phyloP scores from a whole-genome alignment of 176 grass and related monocot species.

The Microstegium vimineum region DNA sequence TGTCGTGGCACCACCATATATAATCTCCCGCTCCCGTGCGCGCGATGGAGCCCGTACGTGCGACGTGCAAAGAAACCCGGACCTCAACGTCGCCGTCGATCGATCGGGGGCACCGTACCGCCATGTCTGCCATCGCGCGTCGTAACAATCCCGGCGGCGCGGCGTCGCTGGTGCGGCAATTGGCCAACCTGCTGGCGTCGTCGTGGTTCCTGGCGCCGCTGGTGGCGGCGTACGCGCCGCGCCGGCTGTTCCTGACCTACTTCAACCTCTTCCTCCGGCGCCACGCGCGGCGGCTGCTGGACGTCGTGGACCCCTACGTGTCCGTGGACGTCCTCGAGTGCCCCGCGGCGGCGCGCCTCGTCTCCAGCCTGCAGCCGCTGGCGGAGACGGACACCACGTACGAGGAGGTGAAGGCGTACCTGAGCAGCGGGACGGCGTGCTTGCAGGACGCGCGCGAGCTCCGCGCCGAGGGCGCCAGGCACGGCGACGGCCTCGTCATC shows the following conservation, averaged over 20 bases:
- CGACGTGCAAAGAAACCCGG: too few relatives aligned
- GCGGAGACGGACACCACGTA: background rate
- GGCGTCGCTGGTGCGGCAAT: background rate
- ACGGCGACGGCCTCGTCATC: constrained; percentile 9
- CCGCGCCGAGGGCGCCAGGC: background rate
- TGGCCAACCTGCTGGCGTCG: background rate
- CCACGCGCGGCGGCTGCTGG: too few relatives aligned
- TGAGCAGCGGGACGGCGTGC: background rate
- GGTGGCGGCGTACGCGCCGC: background rate
- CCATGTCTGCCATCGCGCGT: background rate
- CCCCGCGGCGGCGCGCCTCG: too few relatives aligned
- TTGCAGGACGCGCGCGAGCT: background rate
- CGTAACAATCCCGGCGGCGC: background rate
- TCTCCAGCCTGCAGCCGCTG: background rate
- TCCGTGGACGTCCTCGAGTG: too few relatives aligned
- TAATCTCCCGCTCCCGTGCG: too few relatives aligned
- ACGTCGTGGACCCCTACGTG: too few relatives aligned
- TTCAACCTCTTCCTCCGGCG: too few relatives aligned
- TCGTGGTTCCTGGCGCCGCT: background rate
- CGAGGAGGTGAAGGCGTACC: constrained; percentile 27
- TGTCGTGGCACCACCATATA: too few relatives aligned
- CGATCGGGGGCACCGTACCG: too few relatives aligned
- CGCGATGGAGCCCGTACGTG: too few relatives aligned
- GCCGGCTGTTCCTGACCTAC: too few relatives aligned
- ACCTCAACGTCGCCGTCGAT: too few relatives aligned